Evolutionary conservation across 2,329 filamentous ascomycete species (phyloP), one percentile per base, ranked within the genome.

Genomic region (Alternaria ventricosa): DNA sequence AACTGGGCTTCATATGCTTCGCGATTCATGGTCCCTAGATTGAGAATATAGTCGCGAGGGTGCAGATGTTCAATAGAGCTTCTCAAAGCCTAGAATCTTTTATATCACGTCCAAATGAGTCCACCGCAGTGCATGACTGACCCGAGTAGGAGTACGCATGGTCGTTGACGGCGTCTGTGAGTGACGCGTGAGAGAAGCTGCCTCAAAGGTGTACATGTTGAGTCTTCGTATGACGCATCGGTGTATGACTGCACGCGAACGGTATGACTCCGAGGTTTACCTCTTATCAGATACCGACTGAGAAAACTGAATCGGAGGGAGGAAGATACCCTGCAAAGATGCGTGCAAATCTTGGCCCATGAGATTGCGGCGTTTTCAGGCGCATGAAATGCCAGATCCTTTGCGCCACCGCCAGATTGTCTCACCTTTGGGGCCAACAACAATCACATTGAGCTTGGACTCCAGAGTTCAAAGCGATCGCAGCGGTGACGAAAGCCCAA

Each of bases 21-120:
- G 3, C 6, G 30, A 4, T 36, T n/a, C 33, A 36, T 41, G 33
- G 33, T 8, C 0, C 33, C 3, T 5, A 0, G 33, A 10, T 41
- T 3, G 33, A 0, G 15, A 10, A 18, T 9, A 10, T 18, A 18
- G 33, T 6, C 0, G 2, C n/a, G 33, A 3, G 8, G 0, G 15
- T 18, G 15, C 8, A 3, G 15, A 10, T 18, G 33, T 41, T 3
- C 33, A n/a, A 7, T 4, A n/a, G 7, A 9, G 13, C 3, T 36
- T n/a, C 13, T 36, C 13, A 1, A 36, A 9, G 1, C 15, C 7
- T 6, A 36, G 15, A 4, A 1, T 2, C 0, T 36, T 41, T 41
- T 41, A 41, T n/a, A 41, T 9, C 15, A 41, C 15, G 15, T 18
- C 8, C 15, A 3, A 10, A 18, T 41, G 33, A n/a, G 15, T 41